These are phyloP conservation scores for Eucalyptus urophylla DNA, from an alignment of 345 rosid genomes.

Conservation along the genomic window DNA sequence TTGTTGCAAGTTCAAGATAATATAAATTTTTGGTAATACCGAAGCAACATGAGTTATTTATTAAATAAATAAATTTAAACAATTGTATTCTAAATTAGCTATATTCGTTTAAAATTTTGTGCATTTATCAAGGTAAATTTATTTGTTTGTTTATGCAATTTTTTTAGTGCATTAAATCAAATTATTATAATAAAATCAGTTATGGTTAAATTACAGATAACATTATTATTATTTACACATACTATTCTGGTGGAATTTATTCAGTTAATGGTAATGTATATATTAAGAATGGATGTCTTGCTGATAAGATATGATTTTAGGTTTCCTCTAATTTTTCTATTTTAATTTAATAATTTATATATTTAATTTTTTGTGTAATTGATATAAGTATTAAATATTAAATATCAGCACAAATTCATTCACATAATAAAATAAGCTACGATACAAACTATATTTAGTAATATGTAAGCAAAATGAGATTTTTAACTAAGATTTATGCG, in stretches of 20 bases:
- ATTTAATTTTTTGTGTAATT: no score
- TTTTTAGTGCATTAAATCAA: no score
- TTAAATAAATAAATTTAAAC: no score
- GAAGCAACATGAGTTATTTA: neutral
- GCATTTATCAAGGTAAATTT: no score
- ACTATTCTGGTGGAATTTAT: neutral
- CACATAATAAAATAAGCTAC: neutral
- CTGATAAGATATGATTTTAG: neutral
- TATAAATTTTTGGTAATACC: neutral
- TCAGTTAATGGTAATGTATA: neutral
- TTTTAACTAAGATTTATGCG: neutral
- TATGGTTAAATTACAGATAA: no score
- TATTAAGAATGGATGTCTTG: neutral
- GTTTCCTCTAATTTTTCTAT: neutral
- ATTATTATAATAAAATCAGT: no score
- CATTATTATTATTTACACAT: neutral
- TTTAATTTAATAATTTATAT: no score
- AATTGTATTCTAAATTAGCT: neutral
- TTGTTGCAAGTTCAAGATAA: neutral
- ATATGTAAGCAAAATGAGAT: neutral
- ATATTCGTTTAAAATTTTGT: no score
- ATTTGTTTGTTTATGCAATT: no score
- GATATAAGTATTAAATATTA: no score
- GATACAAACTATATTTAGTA: no score
- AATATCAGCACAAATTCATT: neutral